Conservation (phyloP, 768 basidiomycete genomes). For the Dentipellis sp. region DNA sequence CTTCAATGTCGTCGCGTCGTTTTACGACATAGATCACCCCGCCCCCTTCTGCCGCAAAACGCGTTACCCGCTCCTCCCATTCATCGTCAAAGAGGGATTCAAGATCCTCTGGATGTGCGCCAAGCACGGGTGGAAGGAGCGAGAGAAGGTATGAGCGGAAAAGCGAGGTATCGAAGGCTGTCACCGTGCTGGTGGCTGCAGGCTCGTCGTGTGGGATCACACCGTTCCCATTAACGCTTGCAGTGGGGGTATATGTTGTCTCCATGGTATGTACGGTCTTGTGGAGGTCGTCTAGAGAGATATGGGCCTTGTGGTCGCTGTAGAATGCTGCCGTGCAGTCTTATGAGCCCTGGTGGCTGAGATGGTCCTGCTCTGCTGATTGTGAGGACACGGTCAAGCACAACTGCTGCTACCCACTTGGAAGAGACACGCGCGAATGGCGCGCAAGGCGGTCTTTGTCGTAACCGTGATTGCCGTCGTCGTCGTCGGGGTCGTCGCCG, state of each 20-base stretch:
- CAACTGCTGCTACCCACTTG: not conserved
- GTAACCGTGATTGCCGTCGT: not conserved
- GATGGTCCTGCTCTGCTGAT: not conserved
- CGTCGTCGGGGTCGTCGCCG: not conserved
- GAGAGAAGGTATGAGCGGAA: conserved; percentile 65
- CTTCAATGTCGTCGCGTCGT: conserved; percentile 63
- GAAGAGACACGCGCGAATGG: not conserved
- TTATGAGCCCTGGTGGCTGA: not conserved
- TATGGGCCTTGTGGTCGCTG: not conserved
- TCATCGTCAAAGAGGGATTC: conserved; percentile 59
- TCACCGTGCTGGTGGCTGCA: conserved; percentile 23
- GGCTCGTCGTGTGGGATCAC: conserved; percentile 20
- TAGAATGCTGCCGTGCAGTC: not conserved
- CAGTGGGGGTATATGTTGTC: conserved; percentile 12
- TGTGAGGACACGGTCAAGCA: not conserved
- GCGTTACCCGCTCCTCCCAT: conserved; percentile 66
- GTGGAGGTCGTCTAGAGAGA: not conserved
- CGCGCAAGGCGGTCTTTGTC: not conserved
- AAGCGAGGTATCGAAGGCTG: conserved; percentile 54
- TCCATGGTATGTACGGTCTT: conserved; percentile 6
- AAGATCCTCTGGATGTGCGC: conserved; percentile 56
- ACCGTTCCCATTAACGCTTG: conserved; percentile 9
- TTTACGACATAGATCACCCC: conserved; percentile 81
- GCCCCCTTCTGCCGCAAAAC: conserved; percentile 69
- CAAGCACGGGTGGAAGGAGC: conserved; percentile 76